Conservation (phyloP, 306 rosid genomes). For the Medicago arabica region DNA sequence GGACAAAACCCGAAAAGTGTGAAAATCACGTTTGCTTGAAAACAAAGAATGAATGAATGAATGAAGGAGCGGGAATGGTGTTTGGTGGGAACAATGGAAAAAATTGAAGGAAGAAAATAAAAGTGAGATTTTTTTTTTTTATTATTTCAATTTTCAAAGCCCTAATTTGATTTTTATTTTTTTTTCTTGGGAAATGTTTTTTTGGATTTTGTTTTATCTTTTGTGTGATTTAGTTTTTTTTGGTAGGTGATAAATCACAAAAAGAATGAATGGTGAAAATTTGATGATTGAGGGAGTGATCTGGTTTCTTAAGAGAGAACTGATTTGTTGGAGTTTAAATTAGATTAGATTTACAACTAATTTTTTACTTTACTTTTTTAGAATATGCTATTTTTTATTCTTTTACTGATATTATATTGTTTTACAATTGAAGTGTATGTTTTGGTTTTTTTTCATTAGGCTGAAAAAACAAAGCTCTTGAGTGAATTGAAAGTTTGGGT, state of each 20-base stretch:
- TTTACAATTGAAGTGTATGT: background rate
- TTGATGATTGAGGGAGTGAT: constrained; percentile 5
- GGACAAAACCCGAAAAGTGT: constrained; percentile 28
- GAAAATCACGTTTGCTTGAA: constrained; percentile 37
- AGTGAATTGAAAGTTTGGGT: background rate
- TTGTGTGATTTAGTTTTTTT: background rate
- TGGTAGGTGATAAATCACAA: background rate
- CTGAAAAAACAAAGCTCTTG: background rate
- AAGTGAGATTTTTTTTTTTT: background rate
- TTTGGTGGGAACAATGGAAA: constrained; percentile 63
- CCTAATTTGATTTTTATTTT: constrained; percentile 39
- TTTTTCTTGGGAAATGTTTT: background rate
- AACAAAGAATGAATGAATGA: constrained; percentile 38
- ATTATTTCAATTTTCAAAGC: constrained; percentile 40
- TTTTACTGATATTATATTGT: background rate
- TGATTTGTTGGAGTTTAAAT: constrained; percentile 32
- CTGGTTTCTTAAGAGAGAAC: constrained; percentile 36
- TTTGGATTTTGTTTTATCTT: constrained; percentile 1
- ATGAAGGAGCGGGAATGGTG: constrained; percentile 52
- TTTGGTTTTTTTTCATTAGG: background rate
- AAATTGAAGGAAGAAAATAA: constrained; percentile 29
- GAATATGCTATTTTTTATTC: background rate
- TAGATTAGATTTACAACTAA: constrained; percentile 15
- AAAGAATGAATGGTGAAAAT: constrained; percentile 32
- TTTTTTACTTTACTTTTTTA: background rate